Base-by-base conservation (phyloP, 768 basidiomycete genomes). In the Podaxis sp. region DNA sequence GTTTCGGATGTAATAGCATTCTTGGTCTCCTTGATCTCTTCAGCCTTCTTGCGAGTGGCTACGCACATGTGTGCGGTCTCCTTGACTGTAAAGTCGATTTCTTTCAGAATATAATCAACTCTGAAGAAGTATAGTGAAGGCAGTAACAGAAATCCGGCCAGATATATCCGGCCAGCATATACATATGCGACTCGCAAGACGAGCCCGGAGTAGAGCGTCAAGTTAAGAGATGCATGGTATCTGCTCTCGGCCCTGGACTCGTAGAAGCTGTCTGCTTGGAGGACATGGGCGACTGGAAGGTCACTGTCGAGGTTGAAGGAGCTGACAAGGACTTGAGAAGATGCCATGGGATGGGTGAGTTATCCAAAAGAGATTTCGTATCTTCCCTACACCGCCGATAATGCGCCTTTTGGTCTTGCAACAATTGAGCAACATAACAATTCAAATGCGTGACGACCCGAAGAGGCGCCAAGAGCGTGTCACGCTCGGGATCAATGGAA, bases 41-140 rank as follows among this genome's bases (percentile, higher is more conserved):
- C 19, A 8, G 19, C 44, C 8, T 17, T 46, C 11, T n/a, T 9
- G 19, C 26, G 49, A 15, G 19, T 22, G 12, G 49, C 49, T 2
- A 9, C 8, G 8, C 9, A 2, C 11, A 28, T 24, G 24, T 0
- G 28, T 28, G 49, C 26, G 5, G 24, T 51, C 49, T 51, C 49
- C 24, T 51, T 22, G 13, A 51, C 4, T 24, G 49, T 13, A 2
- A 51, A 28, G 12, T 51, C 49, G 26, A 22, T 28, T 24, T 51
- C 49, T 24, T 51, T 51, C 49, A 51, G 24, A 24, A 51, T 5
- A 19, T 28, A 4, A 13, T 51, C 49, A 24, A 51, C 19, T 24
- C 49, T 19, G 24, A 39, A 33, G 44, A 63, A 56, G 39, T 46
- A 46, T 26, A 49, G n/a, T 12, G 33, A 44, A n/a, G 61, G 61